Evolutionary conservation across 345 rosid genomes (phyloP).

Genomic region (Rubroshorea leprosula): DNA sequence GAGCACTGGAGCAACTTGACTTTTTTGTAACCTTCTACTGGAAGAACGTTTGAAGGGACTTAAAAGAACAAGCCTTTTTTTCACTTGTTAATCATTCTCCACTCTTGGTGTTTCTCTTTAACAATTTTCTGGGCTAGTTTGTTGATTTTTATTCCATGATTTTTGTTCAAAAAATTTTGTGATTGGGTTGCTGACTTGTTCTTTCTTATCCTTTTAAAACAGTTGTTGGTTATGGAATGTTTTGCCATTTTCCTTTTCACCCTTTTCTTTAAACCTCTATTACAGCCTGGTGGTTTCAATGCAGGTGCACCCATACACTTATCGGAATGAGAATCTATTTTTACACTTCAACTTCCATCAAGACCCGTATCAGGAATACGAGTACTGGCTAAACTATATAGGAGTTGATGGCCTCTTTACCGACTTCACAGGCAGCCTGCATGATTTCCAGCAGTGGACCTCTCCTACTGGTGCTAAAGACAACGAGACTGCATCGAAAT

Average conservation of each 20-base stretch:
- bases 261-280: not conserved
- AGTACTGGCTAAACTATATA: slow-evolving; percentile 69
- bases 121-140: too few species aligned
- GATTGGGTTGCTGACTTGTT: too few species aligned
- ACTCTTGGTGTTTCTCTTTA: too few species aligned
- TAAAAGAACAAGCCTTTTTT: too few species aligned
- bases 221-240: too few species aligned
- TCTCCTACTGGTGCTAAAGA: slow-evolving; percentile 20
- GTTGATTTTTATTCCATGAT: too few species aligned
- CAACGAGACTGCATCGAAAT: slow-evolving; percentile 22
- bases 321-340: slow-evolving; percentile 56
- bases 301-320: slow-evolving; percentile 94
- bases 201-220: too few species aligned
- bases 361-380: slow-evolving; percentile 68
- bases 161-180: not conserved
- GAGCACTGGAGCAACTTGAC: too few species aligned
- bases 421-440: slow-evolving; percentile 86
- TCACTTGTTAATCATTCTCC: too few species aligned
- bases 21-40: too few species aligned
- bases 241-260: too few species aligned
- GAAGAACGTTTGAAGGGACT: too few species aligned
- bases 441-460: slow-evolving; percentile 52
- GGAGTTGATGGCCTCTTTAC: slow-evolving; percentile 92
- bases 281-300: not conserved
- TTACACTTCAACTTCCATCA: slow-evolving; percentile 61